A percentile compares a stretch with the other conserved stretches of the same genome.
These are phyloP conservation scores for Diversispora eburnea DNA, from an alignment of 192 early-diverging fungal species.

Conservation along the genomic window DNA sequence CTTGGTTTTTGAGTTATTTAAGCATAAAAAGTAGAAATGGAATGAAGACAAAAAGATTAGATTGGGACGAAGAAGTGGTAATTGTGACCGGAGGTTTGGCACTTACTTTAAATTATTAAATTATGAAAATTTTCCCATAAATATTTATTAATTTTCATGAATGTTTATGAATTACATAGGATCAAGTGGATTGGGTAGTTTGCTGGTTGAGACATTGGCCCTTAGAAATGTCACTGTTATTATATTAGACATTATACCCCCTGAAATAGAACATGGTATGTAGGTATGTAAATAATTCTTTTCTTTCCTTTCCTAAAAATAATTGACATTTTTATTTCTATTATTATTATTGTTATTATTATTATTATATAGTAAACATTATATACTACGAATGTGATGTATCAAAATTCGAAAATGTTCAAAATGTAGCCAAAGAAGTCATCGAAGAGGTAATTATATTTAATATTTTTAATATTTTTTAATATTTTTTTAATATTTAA, in stretches of 20 bases:
- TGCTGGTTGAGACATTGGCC: conserved; percentile 46
- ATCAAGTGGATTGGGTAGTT: conserved; percentile 49
- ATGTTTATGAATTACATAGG: too few relatives aligned
- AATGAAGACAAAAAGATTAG: conserved; percentile 27
- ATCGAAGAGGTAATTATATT: conserved; percentile 36
- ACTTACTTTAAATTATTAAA: too few relatives aligned
- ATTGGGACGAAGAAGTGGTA: conserved; percentile 60
- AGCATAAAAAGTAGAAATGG: conserved; percentile 19
- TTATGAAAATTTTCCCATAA: too few relatives aligned
- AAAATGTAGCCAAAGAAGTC: conserved; percentile 46
- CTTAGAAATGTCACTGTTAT: conserved; percentile 46
- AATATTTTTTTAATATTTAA: background rate
- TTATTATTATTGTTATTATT: background rate
- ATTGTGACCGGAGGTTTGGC: conserved; percentile 58
- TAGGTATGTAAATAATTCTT: background rate
- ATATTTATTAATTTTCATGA: too few relatives aligned
- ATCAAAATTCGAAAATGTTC: conserved; percentile 43
- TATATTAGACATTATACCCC: conserved; percentile 47
- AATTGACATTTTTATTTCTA: background rate
- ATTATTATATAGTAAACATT: conserved; percentile 36
- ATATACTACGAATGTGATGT: conserved; percentile 60
- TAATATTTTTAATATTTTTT: background rate
- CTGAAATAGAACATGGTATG: conserved; percentile 35
- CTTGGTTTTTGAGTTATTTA: conserved; percentile 15
- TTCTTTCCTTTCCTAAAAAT: background rate